A percentile compares a stretch with the other conserved stretches of the same genome.
These are phyloP conservation scores for Thelephora aurantiotincta DNA, from an alignment of 768 basidiomycete genomes.

Conservation along the genomic window DNA sequence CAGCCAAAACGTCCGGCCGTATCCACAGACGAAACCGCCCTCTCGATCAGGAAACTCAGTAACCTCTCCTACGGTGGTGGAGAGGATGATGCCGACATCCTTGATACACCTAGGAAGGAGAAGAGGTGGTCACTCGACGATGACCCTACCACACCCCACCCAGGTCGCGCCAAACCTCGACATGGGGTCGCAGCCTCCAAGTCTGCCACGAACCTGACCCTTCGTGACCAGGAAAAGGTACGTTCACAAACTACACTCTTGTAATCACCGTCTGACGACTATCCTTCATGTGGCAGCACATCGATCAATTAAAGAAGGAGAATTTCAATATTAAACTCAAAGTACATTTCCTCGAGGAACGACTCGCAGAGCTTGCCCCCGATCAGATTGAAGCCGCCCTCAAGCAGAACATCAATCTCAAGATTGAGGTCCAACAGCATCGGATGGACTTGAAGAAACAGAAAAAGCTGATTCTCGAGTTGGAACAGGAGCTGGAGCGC, in stretches of 20 bases:
- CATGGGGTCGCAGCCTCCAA: slow-evolving; percentile 7
- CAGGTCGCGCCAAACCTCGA: slow-evolving; percentile 9
- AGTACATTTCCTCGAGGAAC: slow-evolving; percentile 90
- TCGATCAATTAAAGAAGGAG: slow-evolving; percentile 91
- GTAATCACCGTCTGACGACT: background rate
- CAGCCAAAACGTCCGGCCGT: slow-evolving; percentile 23
- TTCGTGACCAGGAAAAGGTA: slow-evolving; percentile 96
- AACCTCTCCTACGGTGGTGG: slow-evolving; percentile 20
- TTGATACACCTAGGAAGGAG: slow-evolving; percentile 41
- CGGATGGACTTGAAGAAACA: slow-evolving; percentile 86
- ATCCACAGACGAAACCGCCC: slow-evolving; percentile 25
- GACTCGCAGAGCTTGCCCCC: slow-evolving; percentile 76
- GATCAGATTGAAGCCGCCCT: slow-evolving; percentile 87
- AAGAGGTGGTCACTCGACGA: slow-evolving; percentile 14
- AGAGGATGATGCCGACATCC: slow-evolving; percentile 23
- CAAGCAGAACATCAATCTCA: slow-evolving; percentile 87
- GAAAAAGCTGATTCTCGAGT: slow-evolving; percentile 76
- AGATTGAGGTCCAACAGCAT: slow-evolving; percentile 82
- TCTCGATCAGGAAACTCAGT: slow-evolving; percentile 26
- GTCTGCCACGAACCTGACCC: slow-evolving; percentile 39
- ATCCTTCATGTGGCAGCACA: slow-evolving; percentile 42
- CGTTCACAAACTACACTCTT: background rate
- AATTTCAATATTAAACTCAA: slow-evolving; percentile 95
- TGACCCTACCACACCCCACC: slow-evolving; percentile 7
- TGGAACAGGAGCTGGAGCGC: slow-evolving; percentile 67